A percentile compares a stretch with the other conserved stretches of the same genome.
Conservation (phyloP, 176 grass and related monocot species). For the Oryza meridionalis region DNA sequence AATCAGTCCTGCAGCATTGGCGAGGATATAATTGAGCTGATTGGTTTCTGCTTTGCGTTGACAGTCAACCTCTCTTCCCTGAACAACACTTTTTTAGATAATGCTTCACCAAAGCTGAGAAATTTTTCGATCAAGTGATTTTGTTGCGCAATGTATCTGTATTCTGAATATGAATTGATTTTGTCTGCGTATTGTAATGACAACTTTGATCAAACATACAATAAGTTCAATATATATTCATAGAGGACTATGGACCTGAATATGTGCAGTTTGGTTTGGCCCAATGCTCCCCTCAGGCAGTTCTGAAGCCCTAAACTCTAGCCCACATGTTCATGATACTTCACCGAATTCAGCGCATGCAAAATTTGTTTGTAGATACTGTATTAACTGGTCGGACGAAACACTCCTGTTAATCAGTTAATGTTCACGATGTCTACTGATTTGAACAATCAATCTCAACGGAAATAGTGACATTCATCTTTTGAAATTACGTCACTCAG, state of each 20-base stretch:
- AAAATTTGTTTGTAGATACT: neutral
- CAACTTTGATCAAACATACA: neutral
- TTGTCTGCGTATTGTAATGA: slow-evolving; percentile 1
- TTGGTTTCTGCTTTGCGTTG: neutral
- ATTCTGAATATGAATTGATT: neutral
- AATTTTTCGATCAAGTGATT: neutral
- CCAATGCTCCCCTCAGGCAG: neutral
- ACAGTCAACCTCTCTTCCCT: neutral
- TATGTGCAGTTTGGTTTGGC: neutral
- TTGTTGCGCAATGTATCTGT: neutral
- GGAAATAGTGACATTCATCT: neutral
- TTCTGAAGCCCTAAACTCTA: neutral
- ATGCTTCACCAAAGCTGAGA: neutral
- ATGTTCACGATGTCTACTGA: neutral
- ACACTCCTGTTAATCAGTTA: neutral
- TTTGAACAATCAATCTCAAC: neutral
- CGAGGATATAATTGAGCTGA: slow-evolving; percentile 44
- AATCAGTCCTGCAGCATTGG: slow-evolving; percentile 59
- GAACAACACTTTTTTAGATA: neutral
- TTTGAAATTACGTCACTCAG: neutral
- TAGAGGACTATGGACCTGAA: too few species aligned
- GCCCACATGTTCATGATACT: neutral
- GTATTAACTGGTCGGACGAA: neutral
- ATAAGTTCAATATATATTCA: neutral
- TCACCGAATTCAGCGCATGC: neutral